Evolutionary conservation across 1,284 basidiomycete species (phyloP).

Genomic region (Ceratobasidium sp.): DNA sequence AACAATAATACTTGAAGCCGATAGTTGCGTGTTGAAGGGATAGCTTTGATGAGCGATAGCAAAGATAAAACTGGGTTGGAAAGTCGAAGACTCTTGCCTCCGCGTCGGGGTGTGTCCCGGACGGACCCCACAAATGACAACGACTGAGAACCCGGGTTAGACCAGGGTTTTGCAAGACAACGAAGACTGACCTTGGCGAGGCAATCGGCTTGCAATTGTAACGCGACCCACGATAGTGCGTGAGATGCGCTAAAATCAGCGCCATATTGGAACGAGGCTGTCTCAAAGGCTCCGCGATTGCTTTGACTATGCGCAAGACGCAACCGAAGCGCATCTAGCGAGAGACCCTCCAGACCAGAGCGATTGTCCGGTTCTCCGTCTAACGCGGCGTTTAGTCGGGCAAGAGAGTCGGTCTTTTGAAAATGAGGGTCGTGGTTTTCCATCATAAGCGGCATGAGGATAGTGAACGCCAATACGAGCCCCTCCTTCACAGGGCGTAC

Average conservation of each 20-base stretch:
- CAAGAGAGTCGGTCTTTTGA: conserved; percentile 58
- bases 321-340: conserved; percentile 72
- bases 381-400: conserved; percentile 60
- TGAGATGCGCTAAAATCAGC: conserved; percentile 75
- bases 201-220: conserved; percentile 88
- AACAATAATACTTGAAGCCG: conserved; percentile 86
- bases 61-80: conserved; percentile 66
- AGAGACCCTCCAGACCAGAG: conserved; percentile 59
- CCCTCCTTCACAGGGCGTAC: conserved; percentile 73
- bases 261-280: conserved; percentile 74
- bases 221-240: conserved; percentile 80
- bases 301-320: conserved; percentile 56
- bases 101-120: conserved; percentile 37
- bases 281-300: conserved; percentile 61
- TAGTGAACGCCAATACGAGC: conserved; percentile 73
- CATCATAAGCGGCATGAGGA: conserved; percentile 77
- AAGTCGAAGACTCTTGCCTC: conserved; percentile 46
- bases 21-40: conserved; percentile 58
- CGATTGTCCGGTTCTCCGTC: conserved; percentile 71
- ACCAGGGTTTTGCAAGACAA: neutral
- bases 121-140: conserved; percentile 21
- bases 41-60: conserved; percentile 61
- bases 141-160: conserved; percentile 19
- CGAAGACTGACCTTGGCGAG: conserved; percentile 66
- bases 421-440: conserved; percentile 49